These are phyloP conservation scores for Trichoderma sp. DNA, from an alignment of 2,329 filamentous ascomycete species.

Conservation along the genomic window DNA sequence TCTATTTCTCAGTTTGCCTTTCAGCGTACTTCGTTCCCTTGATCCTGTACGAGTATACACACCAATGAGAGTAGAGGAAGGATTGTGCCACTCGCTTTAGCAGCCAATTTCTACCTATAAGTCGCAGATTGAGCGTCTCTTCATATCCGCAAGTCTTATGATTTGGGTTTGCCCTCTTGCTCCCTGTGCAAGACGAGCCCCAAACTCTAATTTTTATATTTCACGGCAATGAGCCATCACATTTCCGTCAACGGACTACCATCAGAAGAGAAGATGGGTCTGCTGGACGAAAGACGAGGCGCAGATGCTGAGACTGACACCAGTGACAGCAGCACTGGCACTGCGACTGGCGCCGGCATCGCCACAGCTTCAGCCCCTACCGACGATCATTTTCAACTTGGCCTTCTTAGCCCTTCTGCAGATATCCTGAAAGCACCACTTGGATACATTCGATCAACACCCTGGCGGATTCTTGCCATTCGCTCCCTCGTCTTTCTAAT, in stretches of 20 bases:
- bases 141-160: background rate
- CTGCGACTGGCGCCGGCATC: conserved; percentile 7
- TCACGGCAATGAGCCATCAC: conserved; percentile 42
- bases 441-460: conserved; percentile 31
- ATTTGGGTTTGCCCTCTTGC: background rate
- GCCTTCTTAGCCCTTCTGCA: conserved; percentile 26
- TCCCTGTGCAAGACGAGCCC: background rate
- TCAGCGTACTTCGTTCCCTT: background rate
- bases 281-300: conserved; percentile 43
- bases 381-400: conserved; percentile 33
- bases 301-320: conserved; percentile 45
- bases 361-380: background rate
- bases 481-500: conserved; percentile 45
- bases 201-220: conserved; percentile 14
- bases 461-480: conserved; percentile 38
- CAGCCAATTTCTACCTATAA: background rate
- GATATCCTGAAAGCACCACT: conserved; percentile 29
- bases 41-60: background rate
- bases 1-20: conserved; percentile 1
- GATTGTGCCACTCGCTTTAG: background rate
- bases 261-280: conserved; percentile 42
- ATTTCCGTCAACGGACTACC: conserved; percentile 34
- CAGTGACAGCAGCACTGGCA: conserved; percentile 27
- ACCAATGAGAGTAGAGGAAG: background rate
- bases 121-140: background rate